A percentile compares a stretch with the other conserved stretches of the same genome.
Evolutionary conservation across 2,329 filamentous ascomycete species (phyloP).

Genomic region (Fusarium torulosum): DNA sequence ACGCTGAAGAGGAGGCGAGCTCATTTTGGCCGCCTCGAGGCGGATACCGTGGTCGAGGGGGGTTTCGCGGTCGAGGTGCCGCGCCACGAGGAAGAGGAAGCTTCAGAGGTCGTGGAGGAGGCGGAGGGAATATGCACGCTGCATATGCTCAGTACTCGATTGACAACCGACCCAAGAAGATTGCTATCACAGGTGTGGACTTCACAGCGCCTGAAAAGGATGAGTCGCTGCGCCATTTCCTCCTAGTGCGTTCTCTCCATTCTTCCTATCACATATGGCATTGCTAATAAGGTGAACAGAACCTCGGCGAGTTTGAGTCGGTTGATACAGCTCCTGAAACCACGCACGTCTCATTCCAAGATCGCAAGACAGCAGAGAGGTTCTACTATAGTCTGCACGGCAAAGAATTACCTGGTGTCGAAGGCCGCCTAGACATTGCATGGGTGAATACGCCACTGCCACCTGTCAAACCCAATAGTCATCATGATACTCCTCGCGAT

Average conservation of each 20-base stretch:
- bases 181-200: constrained; percentile 73
- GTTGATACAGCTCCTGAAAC: constrained; percentile 62
- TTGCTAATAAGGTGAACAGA: constrained; percentile 55
- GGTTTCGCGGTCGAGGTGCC: constrained; percentile 41
- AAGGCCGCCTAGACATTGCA: constrained; percentile 71
- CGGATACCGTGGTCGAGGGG: constrained; percentile 51
- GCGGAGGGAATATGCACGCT: constrained; percentile 60
- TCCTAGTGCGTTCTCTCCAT: constrained; percentile 67
- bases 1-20: constrained; percentile 59
- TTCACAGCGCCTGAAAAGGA: constrained; percentile 73
- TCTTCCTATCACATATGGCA: background rate
- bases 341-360: constrained; percentile 72
- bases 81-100: constrained; percentile 56
- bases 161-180: constrained; percentile 79
- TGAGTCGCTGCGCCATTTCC: constrained; percentile 77
- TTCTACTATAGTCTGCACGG: constrained; percentile 71
- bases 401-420: constrained; percentile 70
- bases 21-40: constrained; percentile 45
- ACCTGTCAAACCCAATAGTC: constrained; percentile 37
- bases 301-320: constrained; percentile 72
- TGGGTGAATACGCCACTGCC: constrained; percentile 65
- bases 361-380: constrained; percentile 78
- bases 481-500: constrained; percentile 16
- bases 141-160: constrained; percentile 75
- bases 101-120: constrained; percentile 57